Conservation (phyloP, 106 monocot genomes). For the Phalaenopsis aphrodite region DNA sequence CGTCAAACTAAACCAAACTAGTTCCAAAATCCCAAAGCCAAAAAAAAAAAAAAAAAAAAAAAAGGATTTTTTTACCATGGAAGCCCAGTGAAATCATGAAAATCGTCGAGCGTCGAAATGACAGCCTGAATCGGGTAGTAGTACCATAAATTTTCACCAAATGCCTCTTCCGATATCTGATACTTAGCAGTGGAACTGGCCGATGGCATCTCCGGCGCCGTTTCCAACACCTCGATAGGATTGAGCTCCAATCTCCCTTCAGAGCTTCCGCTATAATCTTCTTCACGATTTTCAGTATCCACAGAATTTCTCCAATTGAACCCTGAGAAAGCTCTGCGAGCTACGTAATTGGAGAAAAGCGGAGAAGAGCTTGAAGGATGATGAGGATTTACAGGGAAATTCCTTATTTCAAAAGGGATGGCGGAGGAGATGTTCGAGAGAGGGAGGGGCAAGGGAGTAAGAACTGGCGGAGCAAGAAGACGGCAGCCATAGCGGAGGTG, state of each 20-base stretch:
- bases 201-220: constrained; percentile 6
- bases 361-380: not conserved
- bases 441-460: constrained; percentile 21
- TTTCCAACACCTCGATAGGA: constrained; percentile 6
- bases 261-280: not conserved
- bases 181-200: constrained; percentile 4
- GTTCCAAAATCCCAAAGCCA: too few relatives aligned
- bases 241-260: not conserved
- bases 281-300: not conserved
- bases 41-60: too few relatives aligned
- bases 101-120: constrained; percentile 48
- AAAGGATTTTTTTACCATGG: constrained; percentile 43
- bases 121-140: constrained; percentile 25
- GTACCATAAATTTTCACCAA: constrained; percentile 23
- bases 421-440: constrained; percentile 3
- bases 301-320: constrained; percentile 1
- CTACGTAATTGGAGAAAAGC: not conserved
- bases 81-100: constrained; percentile 58
- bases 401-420: not conserved
- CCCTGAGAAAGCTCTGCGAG: constrained; percentile 3
- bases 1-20: too few relatives aligned
- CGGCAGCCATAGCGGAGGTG: constrained; percentile 9
- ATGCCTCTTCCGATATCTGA: constrained; percentile 11
- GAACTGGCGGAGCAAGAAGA: constrained; percentile 11
- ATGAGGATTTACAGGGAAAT: not conserved